Evolutionary conservation across 176 grass and related monocot genomes (phyloP).

Genomic region (barley (Hordeum vulgare)): DNA sequence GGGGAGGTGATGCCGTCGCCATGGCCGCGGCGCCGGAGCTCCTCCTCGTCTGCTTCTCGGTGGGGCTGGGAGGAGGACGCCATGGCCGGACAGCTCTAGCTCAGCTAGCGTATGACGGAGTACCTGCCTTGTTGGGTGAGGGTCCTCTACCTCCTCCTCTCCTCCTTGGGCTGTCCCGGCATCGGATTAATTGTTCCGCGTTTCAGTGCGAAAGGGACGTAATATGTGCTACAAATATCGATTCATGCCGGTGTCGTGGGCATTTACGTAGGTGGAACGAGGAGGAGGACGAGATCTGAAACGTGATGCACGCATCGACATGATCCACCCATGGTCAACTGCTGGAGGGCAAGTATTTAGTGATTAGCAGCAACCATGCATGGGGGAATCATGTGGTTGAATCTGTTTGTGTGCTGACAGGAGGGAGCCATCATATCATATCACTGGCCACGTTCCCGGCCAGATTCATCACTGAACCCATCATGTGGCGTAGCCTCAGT

Average conservation of each 20-base stretch:
- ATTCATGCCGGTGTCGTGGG: background rate
- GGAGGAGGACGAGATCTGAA: background rate
- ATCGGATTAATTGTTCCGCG: background rate
- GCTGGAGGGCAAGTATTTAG: background rate
- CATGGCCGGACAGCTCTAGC: background rate
- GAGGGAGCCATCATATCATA: too few species aligned
- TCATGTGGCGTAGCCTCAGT: too few species aligned
- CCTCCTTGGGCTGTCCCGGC: background rate
- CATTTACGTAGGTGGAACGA: background rate
- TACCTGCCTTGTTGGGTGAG: background rate
- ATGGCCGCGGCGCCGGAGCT: background rate
- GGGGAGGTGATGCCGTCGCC: slow-evolving; percentile 43
- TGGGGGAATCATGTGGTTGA: too few species aligned
- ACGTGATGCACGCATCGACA: background rate
- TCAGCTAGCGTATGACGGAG: background rate
- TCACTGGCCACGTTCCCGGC: too few species aligned
- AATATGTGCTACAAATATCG: background rate
- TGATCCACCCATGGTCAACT: background rate
- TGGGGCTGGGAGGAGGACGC: background rate
- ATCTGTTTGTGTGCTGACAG: too few species aligned
- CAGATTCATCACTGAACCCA: too few species aligned
- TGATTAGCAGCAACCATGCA: too few species aligned
- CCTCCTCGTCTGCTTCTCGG: background rate
- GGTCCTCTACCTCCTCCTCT: background rate
- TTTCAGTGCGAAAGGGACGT: background rate